Evolutionary conservation across 1,139 yeast genomes (phyloP), one percentile per base, ranked within the genome.

Genomic region (Suhomyces taliae): DNA sequence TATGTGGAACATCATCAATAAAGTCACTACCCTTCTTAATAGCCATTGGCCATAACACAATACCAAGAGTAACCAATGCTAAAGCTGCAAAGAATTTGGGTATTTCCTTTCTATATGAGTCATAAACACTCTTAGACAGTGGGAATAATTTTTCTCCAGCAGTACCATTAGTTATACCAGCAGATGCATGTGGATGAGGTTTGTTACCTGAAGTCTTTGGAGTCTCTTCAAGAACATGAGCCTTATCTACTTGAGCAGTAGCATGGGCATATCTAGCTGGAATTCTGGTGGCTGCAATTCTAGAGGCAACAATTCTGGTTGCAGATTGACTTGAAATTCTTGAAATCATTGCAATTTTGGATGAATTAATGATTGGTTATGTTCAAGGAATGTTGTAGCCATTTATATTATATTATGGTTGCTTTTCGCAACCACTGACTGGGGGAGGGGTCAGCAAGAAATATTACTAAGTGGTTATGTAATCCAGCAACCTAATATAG

Each of bases 41-140:
- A 5, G 52, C 43, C 32, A 39, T 44, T 7, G 67, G 66, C 60
- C 61, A 59, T 8, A 50, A 39, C 8, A 57, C 29, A 45, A 61
- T 47, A 9, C 58, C 27, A 1, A 46, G 49, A 14, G 47, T 47
- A 31, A 60, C 44, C 2, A 52, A 43, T 3, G 44, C 37, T 5
- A 55, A 37, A 34, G 59, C 55, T 3, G 53, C 60, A 24, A 48
- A 31, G 11, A 54, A 52, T 26, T 51, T 56, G 12, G 60, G 58
- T 4, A 57, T 24, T 37, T 57, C 56, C 36, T 50, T 51, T 6
- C 36, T 35, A n/a, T 51, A 44, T 10, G 50, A 48, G 4, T 40
- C 37, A 4, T 41, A 29, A 7, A 37, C 41, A 34, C 37, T 36
- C 10, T 15, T 24, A 2, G 12, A 31, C 40, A 37, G 36, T 2